Conservation (phyloP, 2,329 filamentous ascomycete genomes). For the Aotearoamyces nothofagi region DNA sequence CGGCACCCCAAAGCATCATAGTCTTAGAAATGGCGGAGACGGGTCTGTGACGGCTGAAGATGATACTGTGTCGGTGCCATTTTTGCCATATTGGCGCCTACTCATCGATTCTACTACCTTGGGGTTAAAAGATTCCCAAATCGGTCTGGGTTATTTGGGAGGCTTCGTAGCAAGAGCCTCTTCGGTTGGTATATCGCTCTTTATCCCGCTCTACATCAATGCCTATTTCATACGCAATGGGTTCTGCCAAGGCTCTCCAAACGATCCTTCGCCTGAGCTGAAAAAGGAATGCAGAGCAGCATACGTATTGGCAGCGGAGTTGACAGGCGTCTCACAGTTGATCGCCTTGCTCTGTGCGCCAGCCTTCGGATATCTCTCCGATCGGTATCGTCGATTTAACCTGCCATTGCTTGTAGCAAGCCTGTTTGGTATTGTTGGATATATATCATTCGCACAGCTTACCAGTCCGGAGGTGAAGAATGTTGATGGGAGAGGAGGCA, state of each 20-base stretch:
- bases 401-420: constrained; percentile 60
- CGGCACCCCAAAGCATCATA: constrained; percentile 14
- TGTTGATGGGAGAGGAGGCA: constrained; percentile 49
- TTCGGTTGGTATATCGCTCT: constrained; percentile 87
- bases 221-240: constrained; percentile 74
- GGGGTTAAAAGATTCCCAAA: constrained; percentile 61
- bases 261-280: constrained; percentile 54
- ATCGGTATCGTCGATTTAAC: constrained; percentile 50
- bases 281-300: constrained; percentile 75
- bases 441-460: constrained; percentile 60
- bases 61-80: constrained; percentile 6
- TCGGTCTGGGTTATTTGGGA: constrained; percentile 78
- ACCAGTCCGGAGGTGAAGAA: constrained; percentile 59
- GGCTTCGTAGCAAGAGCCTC: constrained; percentile 92
- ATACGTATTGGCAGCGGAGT: constrained; percentile 72
- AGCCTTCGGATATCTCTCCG: constrained; percentile 74
- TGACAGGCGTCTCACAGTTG: constrained; percentile 82
- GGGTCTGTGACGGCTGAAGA: background rate
- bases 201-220: constrained; percentile 87
- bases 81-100: constrained; percentile 42
- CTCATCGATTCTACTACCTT: constrained; percentile 49
- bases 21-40: background rate
- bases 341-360: constrained; percentile 75
- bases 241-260: constrained; percentile 54
- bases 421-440: constrained; percentile 61